Conservation (phyloP, 441 rosid genomes). For the Populus hybrid region DNA sequence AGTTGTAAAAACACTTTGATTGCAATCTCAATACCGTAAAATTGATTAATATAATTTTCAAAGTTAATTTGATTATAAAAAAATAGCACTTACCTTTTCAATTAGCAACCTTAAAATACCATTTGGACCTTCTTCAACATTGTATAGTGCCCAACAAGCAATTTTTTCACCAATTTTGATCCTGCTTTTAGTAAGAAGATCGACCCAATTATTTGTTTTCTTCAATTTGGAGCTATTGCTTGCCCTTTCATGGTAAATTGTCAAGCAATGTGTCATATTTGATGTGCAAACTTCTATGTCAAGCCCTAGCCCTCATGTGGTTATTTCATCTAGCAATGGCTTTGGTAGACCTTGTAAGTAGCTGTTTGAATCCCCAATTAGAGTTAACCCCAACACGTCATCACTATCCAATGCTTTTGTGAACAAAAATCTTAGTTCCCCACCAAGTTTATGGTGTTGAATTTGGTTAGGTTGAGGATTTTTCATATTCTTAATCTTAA, state of each 20-base stretch:
- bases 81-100: neutral
- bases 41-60: neutral
- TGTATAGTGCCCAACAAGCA: neutral
- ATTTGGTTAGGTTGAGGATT: neutral
- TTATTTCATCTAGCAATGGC: neutral
- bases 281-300: neutral
- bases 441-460: neutral
- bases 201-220: neutral
- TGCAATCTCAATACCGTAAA: neutral
- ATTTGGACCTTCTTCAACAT: neutral
- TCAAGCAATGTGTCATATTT: neutral
- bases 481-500: neutral
- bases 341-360: neutral
- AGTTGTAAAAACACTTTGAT: no score
- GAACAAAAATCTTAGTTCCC: constrained; percentile 1
- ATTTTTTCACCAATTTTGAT: neutral
- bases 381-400: neutral
- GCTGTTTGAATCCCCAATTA: neutral
- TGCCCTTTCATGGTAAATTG: neutral
- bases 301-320: neutral
- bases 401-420: neutral
- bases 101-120: neutral
- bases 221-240: neutral
- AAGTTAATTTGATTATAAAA: neutral
- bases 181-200: neutral